Base-by-base conservation (phyloP, 2,329 filamentous ascomycete species). In the Diatrype stigma region DNA sequence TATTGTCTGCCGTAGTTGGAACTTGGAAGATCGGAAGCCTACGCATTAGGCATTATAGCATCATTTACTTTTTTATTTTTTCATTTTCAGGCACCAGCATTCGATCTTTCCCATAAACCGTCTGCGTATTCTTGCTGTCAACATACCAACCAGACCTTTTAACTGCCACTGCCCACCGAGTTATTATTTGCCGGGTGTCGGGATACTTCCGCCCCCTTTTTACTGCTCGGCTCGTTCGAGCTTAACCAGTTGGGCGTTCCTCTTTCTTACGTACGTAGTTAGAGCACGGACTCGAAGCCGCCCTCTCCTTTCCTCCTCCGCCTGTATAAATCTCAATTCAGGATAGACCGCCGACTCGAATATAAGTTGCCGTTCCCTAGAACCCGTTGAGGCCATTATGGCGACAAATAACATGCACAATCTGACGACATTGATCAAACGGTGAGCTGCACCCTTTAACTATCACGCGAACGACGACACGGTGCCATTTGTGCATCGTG, bases 351-450 rank as follows among this genome's bases (percentile, higher is more conserved):
- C 26, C 26, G 10, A 30, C 10, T 30, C 26, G 10, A 30, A 30
- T 10, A 30, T 30, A 30, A 10, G 10, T 10, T 30, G 26, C 26
- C 6, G 10, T 37, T 17, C 34, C n/a, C 22, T 26, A 19, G 26
- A 38, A 53, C 46, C 40, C 50, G 46, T 52, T 48, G 53, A 53
- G 54, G 46, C 56, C 51, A 60, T 47, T 6, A 92, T 92, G 87
- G 82, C 86, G 59, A 75, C 84, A 56, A 89, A 81, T 73, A 89
- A 91, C 65, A 96, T 97, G 90, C 86, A 97, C 74, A 97, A 96
- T 69, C 77, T 99, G 56, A 95, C 91, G 34, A 99, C 94, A 49
- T 83, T 99, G 65, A 96, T 99, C 77, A 99, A 99, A 82, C 85
- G 94, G 94, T 97, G 82, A 63, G 82, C 73, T 55, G 47, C 40